Conservation (phyloP, 164 flowering plant species). For the Santalum album region DNA sequence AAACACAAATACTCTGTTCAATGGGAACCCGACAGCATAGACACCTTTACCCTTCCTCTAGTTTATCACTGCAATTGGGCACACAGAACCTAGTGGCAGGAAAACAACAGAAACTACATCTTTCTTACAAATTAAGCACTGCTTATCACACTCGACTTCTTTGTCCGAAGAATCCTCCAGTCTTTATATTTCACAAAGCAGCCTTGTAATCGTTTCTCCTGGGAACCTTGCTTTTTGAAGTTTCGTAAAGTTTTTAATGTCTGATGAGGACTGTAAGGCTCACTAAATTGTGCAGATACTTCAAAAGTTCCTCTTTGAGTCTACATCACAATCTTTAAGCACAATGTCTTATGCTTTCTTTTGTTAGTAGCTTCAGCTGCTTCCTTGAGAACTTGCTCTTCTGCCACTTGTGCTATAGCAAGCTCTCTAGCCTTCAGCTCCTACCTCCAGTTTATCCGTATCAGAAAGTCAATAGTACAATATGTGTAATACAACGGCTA, state of each 20-base stretch:
- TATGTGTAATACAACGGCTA: too few relatives aligned
- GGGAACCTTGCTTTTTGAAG: constrained; percentile 22
- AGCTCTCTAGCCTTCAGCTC: constrained; percentile 64
- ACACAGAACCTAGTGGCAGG: constrained; percentile 83
- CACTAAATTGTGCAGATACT: constrained; percentile 35
- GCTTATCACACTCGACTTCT: constrained; percentile 36
- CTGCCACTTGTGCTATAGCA: constrained; percentile 55
- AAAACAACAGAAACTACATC: constrained; percentile 88
- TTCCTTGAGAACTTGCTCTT: constrained; percentile 69
- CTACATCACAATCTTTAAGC: constrained; percentile 77
- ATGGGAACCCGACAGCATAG: constrained; percentile 71
- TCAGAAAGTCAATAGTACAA: constrained; percentile 11
- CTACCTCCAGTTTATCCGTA: constrained; percentile 75
- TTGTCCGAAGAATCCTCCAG: constrained; percentile 41
- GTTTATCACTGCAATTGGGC: constrained; percentile 67
- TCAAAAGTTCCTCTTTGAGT: constrained; percentile 81
- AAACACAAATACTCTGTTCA: constrained; percentile 73
- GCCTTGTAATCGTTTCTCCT: constrained; percentile 45
- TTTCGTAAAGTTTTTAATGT: constrained; percentile 18
- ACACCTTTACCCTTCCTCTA: constrained; percentile 71
- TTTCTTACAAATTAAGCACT: constrained; percentile 67
- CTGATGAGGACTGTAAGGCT: constrained; percentile 11
- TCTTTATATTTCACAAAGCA: constrained; percentile 44
- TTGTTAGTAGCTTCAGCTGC: constrained; percentile 54
- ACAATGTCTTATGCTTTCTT: constrained; percentile 67